These are phyloP conservation scores for Apiospora malaysiana DNA, from an alignment of 2,329 filamentous ascomycete species.

Conservation along the genomic window DNA sequence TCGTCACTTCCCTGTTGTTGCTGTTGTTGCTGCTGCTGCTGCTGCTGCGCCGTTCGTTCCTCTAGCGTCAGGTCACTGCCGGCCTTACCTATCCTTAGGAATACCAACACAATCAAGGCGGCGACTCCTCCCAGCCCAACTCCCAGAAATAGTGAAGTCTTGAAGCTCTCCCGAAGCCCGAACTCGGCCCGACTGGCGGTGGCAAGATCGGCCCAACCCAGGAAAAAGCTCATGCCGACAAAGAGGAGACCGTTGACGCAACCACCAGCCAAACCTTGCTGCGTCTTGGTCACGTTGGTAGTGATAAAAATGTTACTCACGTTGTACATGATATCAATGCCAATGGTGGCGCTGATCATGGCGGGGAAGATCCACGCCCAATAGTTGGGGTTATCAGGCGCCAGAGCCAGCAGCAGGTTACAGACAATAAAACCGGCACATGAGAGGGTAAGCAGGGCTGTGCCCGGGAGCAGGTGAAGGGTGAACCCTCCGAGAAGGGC, in stretches of 20 bases:
- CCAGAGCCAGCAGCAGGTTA: slow-evolving; percentile 65
- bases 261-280: slow-evolving; percentile 72
- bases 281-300: slow-evolving; percentile 66
- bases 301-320: slow-evolving; percentile 78
- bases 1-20: background rate
- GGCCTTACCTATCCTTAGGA: slow-evolving; percentile 59
- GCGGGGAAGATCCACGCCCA: slow-evolving; percentile 77
- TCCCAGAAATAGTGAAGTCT: slow-evolving; percentile 69
- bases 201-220: slow-evolving; percentile 67
- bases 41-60: slow-evolving; percentile 43
- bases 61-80: slow-evolving; percentile 63
- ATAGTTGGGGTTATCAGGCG: slow-evolving; percentile 61
- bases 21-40: background rate
- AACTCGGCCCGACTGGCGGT: slow-evolving; percentile 49
- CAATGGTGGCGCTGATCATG: slow-evolving; percentile 70
- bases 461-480: slow-evolving; percentile 67
- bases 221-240: slow-evolving; percentile 68
- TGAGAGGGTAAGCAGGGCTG: slow-evolving; percentile 64
- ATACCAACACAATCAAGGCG: slow-evolving; percentile 46
- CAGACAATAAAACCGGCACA: slow-evolving; percentile 61
- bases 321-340: slow-evolving; percentile 75
- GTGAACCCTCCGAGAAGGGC: slow-evolving; percentile 64
- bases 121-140: slow-evolving; percentile 48
- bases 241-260: slow-evolving; percentile 72
- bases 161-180: slow-evolving; percentile 58